Evolutionary conservation across 2,329 filamentous ascomycete genomes (phyloP).

Genomic region (Calonectria pseudoturangicola): DNA sequence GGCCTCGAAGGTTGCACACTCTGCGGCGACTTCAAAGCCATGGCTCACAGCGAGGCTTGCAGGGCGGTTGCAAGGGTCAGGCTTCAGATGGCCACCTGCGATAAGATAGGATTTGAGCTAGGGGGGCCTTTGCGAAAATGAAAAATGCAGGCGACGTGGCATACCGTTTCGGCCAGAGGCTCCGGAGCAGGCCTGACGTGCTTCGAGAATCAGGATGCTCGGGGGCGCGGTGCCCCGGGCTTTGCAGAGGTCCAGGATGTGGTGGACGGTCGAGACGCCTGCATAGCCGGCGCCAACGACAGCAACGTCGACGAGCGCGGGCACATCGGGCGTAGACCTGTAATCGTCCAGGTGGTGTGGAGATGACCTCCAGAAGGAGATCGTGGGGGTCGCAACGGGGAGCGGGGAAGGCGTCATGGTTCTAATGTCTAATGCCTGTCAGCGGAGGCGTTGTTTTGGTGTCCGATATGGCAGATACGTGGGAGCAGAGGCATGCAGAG

Average conservation of each 20-base stretch:
- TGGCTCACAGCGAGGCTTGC: conserved; percentile 27
- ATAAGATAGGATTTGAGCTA: conserved; percentile 9
- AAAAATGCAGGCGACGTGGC: conserved; percentile 1
- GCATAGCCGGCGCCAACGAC: conserved; percentile 69
- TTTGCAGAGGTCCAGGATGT: conserved; percentile 57
- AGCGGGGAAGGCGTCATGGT: conserved; percentile 38
- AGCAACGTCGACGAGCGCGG: conserved; percentile 63
- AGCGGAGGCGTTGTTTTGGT: conserved; percentile 7
- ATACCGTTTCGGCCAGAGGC: conserved; percentile 62
- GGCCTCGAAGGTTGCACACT: conserved; percentile 48
- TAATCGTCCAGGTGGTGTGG: conserved; percentile 35
- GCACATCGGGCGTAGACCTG: conserved; percentile 54
- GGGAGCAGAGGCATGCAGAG: neutral
- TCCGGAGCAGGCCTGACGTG: conserved; percentile 60
- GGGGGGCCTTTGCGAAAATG: neutral
- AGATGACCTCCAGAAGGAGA: conserved; percentile 37
- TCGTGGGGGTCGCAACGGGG: conserved; percentile 37
- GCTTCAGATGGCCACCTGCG: conserved; percentile 48
- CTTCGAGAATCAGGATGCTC: conserved; percentile 58
- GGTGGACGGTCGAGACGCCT: conserved; percentile 65
- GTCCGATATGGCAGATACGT: conserved; percentile 25
- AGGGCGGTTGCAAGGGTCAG: conserved; percentile 41
- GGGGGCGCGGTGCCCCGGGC: conserved; percentile 38
- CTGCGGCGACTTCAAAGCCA: conserved; percentile 47
- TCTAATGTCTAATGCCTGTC: conserved; percentile 31